A percentile compares a stretch with the other conserved stretches of the same genome.
phyloP scores from a whole-genome alignment of 2,329 filamentous ascomycete species.

The Huntiella savannae region DNA sequence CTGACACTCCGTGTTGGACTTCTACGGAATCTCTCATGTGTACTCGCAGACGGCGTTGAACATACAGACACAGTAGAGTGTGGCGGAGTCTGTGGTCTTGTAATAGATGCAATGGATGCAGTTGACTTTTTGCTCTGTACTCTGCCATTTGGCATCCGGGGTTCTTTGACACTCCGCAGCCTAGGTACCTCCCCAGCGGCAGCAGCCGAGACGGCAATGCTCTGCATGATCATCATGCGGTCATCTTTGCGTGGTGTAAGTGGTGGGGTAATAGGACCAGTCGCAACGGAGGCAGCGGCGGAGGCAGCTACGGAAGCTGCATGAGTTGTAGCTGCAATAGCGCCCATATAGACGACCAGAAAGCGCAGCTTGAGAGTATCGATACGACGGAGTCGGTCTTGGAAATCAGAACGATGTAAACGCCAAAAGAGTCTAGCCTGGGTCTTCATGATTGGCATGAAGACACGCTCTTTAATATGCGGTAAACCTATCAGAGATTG shows the following conservation, averaged over 20 bases:
- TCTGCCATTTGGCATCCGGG: not conserved
- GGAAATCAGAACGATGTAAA: slow-evolving; percentile 30
- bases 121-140: not conserved
- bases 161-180: not conserved
- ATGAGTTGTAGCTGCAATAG: slow-evolving; percentile 24
- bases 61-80: not conserved
- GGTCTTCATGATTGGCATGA: slow-evolving; percentile 23
- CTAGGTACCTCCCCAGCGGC: slow-evolving; percentile 2
- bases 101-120: not conserved
- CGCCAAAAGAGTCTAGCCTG: slow-evolving; percentile 39
- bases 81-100: slow-evolving; percentile 1
- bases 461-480: slow-evolving; percentile 9
- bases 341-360: slow-evolving; percentile 43
- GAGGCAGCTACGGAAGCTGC: slow-evolving; percentile 10
- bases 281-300: not conserved
- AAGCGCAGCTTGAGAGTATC: slow-evolving; percentile 47
- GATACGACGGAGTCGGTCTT: slow-evolving; percentile 37
- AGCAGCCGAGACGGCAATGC: slow-evolving; percentile 4
- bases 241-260: slow-evolving; percentile 5
- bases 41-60: slow-evolving; percentile 3
- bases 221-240: slow-evolving; percentile 9
- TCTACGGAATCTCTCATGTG: not conserved
- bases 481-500: slow-evolving; percentile 11
- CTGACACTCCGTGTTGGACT: slow-evolving; percentile 4
- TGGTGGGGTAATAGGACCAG: slow-evolving; percentile 4